A percentile compares a stretch with the other conserved stretches of the same genome.
Conservation (phyloP, 2,329 filamentous ascomycete genomes). For the Coniochaeta ligniaria region DNA sequence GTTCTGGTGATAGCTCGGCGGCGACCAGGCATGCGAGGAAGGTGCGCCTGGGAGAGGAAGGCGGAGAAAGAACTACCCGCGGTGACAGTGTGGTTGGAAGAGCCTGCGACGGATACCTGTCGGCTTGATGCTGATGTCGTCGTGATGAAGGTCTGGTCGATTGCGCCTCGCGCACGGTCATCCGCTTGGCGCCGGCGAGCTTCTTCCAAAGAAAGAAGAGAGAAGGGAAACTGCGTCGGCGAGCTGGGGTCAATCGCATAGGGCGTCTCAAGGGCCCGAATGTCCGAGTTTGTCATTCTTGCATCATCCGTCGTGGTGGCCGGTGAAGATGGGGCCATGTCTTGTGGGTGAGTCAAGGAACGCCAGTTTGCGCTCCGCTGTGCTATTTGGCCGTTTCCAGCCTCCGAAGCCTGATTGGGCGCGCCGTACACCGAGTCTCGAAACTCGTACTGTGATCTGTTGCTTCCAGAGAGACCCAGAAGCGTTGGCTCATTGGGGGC, state of each 20-base stretch:
- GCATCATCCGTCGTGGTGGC: neutral
- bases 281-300: neutral
- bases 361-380: neutral
- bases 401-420: neutral
- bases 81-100: neutral
- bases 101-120: neutral
- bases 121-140: too few species aligned
- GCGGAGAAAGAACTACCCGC: neutral
- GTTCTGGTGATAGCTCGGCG: neutral
- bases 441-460: neutral
- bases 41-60: neutral
- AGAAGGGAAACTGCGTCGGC: slow-evolving; percentile 18
- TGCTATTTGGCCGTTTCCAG: neutral
- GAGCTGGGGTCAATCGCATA: neutral
- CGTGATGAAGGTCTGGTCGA: slow-evolving; percentile 14
- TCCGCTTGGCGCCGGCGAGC: slow-evolving; percentile 20
- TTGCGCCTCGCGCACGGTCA: slow-evolving; percentile 11
- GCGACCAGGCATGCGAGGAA: neutral
- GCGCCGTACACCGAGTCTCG: neutral
- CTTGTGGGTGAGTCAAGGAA: neutral
- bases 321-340: neutral
- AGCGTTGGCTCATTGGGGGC: neutral
- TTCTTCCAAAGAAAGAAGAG: slow-evolving; percentile 21
- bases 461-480: neutral
- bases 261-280: slow-evolving; percentile 3